phyloP scores from a whole-genome alignment of 1,139 yeast genomes.

The Geotrichum aggregatum region DNA sequence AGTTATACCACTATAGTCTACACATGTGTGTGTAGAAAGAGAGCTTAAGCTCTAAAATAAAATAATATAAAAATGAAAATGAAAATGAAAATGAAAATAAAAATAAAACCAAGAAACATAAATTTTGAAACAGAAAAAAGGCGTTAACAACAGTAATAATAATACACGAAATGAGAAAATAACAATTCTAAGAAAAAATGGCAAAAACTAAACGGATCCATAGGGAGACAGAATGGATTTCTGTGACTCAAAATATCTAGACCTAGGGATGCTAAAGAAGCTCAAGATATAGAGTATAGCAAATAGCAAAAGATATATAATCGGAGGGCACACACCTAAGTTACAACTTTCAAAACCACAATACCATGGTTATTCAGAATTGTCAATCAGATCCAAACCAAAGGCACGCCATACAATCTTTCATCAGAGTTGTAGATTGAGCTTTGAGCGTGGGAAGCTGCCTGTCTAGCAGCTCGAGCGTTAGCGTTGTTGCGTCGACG shows the following conservation, averaged over 20 bases:
- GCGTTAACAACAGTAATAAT: background rate
- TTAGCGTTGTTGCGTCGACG: background rate
- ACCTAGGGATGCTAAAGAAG: too few species aligned
- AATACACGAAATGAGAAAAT: background rate
- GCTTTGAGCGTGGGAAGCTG: background rate
- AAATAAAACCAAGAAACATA: background rate
- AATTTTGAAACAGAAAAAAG: background rate
- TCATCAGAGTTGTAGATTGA: constrained; percentile 4
- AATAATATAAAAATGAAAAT: background rate
- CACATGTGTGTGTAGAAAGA: background rate
- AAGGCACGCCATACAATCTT: constrained; percentile 6
- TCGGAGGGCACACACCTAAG: too few species aligned
- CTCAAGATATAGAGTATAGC: too few species aligned
- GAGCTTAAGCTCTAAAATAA: background rate
- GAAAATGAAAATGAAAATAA: background rate
- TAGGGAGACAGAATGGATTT: too few species aligned
- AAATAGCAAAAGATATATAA: too few species aligned
- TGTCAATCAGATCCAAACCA: constrained; percentile 6
- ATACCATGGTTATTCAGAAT: too few species aligned
- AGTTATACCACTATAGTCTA: too few species aligned
- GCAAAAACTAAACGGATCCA: too few species aligned
- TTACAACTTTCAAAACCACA: too few species aligned
- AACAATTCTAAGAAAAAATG: too few species aligned
- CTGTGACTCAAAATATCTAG: too few species aligned
- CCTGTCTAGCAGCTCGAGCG: background rate